phyloP scores from a whole-genome alignment of 768 basidiomycete species.

The Collybia nuda region DNA sequence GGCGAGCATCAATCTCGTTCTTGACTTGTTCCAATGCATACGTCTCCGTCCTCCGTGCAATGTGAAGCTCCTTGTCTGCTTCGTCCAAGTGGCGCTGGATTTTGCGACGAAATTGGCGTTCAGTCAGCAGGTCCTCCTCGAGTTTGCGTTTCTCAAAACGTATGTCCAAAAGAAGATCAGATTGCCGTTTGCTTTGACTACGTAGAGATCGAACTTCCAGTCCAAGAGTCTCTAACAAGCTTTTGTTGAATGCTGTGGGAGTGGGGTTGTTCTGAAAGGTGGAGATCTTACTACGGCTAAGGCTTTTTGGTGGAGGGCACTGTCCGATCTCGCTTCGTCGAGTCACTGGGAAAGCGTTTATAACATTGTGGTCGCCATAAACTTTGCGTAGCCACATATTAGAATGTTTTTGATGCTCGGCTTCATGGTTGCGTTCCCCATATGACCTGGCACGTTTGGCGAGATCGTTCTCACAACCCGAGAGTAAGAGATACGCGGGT shows the following conservation, averaged over 20 bases:
- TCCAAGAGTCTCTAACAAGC: conserved; percentile 17
- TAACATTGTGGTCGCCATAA: conserved; percentile 31
- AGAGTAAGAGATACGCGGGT: conserved; percentile 52
- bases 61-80: conserved; percentile 28
- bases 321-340: not conserved
- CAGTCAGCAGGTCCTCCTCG: conserved; percentile 36
- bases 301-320: not conserved
- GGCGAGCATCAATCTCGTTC: conserved; percentile 59
- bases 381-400: conserved; percentile 48
- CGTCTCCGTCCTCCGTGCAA: conserved; percentile 26
- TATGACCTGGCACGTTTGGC: conserved; percentile 26
- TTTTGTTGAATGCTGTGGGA: not conserved
- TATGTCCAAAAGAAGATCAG: conserved; percentile 26
- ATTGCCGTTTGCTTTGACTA: conserved; percentile 27
- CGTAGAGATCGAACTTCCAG: conserved; percentile 40
- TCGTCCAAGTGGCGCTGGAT: conserved; percentile 32
- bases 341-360: not conserved
- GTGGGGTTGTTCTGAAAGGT: not conserved
- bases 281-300: not conserved
- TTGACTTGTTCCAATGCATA: conserved; percentile 23
- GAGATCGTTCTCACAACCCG: conserved; percentile 54
- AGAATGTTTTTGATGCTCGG: conserved; percentile 38
- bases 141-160: conserved; percentile 41
- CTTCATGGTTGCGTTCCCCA: conserved; percentile 15
- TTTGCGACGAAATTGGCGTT: conserved; percentile 34